Conservation (phyloP, 2,329 filamentous ascomycete species). For the Aureobasidium sp. region DNA sequence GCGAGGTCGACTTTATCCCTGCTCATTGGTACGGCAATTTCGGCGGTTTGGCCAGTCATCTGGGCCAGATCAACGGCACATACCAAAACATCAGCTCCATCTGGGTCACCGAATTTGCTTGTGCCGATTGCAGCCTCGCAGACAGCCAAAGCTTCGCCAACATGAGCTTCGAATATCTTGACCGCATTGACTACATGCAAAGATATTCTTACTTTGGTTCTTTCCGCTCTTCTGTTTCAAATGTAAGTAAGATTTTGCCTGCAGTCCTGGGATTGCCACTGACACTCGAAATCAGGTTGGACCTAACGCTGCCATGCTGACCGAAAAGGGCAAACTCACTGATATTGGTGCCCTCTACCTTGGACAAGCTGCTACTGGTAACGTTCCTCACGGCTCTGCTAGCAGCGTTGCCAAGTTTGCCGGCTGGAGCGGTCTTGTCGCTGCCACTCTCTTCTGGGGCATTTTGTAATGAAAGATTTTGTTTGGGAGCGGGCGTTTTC, state of each 20-base stretch:
- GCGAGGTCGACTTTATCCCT: slow-evolving; percentile 44
- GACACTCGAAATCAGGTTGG: slow-evolving; percentile 35
- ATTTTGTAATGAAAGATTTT: background rate
- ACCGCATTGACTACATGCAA: slow-evolving; percentile 44
- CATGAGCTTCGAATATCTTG: slow-evolving; percentile 52
- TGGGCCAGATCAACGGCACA: slow-evolving; percentile 51
- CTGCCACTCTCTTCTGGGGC: slow-evolving; percentile 6
- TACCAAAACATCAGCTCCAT: slow-evolving; percentile 47
- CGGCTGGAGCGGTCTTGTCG: slow-evolving; percentile 22
- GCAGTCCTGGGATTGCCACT: background rate
- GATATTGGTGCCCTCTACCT: slow-evolving; percentile 74
- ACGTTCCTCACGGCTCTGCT: slow-evolving; percentile 30
- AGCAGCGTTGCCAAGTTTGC: slow-evolving; percentile 22
- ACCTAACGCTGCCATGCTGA: slow-evolving; percentile 64
- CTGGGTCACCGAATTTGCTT: slow-evolving; percentile 75
- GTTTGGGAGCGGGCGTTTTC: slow-evolving; percentile 7
- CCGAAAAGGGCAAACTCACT: slow-evolving; percentile 60
- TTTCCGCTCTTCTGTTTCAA: slow-evolving; percentile 62
- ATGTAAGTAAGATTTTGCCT: slow-evolving; percentile 40
- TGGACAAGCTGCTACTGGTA: slow-evolving; percentile 41
- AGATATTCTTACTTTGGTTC: slow-evolving; percentile 71
- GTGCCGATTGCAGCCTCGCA: slow-evolving; percentile 47
- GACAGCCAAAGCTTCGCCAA: slow-evolving; percentile 63
- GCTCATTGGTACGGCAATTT: slow-evolving; percentile 58
- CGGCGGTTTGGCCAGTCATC: slow-evolving; percentile 58